phyloP scores from a whole-genome alignment of 2,329 filamentous ascomycete species.

The Ophiostoma populinum region DNA sequence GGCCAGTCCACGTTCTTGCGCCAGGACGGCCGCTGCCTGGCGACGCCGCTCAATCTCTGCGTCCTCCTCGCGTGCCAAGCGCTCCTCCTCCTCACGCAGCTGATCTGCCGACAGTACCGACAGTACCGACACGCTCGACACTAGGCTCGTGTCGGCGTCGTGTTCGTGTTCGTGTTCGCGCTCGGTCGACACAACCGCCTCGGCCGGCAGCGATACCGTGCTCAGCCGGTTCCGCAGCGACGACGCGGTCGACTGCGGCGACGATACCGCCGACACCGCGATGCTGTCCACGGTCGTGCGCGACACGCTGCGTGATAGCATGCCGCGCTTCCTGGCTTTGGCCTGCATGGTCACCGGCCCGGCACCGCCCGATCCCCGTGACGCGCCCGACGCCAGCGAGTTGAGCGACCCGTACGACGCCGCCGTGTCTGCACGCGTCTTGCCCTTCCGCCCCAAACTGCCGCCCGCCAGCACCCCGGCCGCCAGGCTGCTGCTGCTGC shows the following conservation, averaged over 20 bases:
- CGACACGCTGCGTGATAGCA: slow-evolving; percentile 34
- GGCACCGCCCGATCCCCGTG: not conserved
- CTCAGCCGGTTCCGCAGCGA: slow-evolving; percentile 11
- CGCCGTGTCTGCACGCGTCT: slow-evolving; percentile 10
- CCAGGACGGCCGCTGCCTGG: slow-evolving; percentile 33
- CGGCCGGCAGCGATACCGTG: slow-evolving; percentile 8
- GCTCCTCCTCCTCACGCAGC: slow-evolving; percentile 34
- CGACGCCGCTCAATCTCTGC: slow-evolving; percentile 34
- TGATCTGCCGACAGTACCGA: slow-evolving; percentile 30
- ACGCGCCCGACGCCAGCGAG: not conserved
- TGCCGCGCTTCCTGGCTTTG: slow-evolving; percentile 12
- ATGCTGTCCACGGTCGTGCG: slow-evolving; percentile 30
- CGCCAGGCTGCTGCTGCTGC: slow-evolving; percentile 30
- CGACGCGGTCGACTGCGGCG: slow-evolving; percentile 33
- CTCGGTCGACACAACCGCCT: not conserved
- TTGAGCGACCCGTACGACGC: slow-evolving; percentile 2
- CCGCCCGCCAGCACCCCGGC: slow-evolving; percentile 54
- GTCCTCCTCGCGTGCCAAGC: slow-evolving; percentile 32
- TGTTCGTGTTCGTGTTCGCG: slow-evolving; percentile 14
- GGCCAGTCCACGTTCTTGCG: slow-evolving; percentile 30
- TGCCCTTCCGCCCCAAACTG: slow-evolving; percentile 19
- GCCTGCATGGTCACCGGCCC: not conserved
- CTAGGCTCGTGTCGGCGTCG: slow-evolving; percentile 21
- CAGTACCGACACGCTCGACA: no score
- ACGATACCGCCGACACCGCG: slow-evolving; percentile 15